Evolutionary conservation across 768 basidiomycete genomes (phyloP).

Genomic region (Mrakia frigida): DNA sequence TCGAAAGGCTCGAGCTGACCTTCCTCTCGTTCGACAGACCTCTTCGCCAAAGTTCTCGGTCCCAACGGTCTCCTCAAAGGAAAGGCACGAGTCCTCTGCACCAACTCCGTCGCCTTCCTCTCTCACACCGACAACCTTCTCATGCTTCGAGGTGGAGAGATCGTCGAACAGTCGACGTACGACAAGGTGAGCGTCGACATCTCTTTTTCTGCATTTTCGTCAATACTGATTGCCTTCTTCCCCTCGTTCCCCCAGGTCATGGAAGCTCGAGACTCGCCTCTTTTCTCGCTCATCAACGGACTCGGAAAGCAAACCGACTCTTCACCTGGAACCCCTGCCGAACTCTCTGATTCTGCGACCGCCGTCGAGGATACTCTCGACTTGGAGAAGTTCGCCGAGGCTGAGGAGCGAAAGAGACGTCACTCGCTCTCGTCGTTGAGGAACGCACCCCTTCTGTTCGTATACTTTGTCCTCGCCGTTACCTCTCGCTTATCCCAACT

Average conservation of each 20-base stretch:
- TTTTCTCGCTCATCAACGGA: slow-evolving; percentile 61
- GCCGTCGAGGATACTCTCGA: slow-evolving; percentile 34
- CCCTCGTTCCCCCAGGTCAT: slow-evolving; percentile 42
- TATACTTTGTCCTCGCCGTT: not conserved
- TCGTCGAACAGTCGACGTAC: slow-evolving; percentile 70
- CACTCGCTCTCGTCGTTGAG: slow-evolving; percentile 17
- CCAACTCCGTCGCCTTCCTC: slow-evolving; percentile 80
- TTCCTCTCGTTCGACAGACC: not conserved
- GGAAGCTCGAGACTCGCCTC: slow-evolving; percentile 57
- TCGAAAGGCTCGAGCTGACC: not conserved
- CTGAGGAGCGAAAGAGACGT: slow-evolving; percentile 34
- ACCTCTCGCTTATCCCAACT: not conserved
- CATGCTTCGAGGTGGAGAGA: slow-evolving; percentile 74
- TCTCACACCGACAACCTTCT: slow-evolving; percentile 67
- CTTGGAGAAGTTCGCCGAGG: slow-evolving; percentile 34
- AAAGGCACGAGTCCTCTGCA: slow-evolving; percentile 80
- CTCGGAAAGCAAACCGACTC: slow-evolving; percentile 43
- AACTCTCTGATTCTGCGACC: slow-evolving; percentile 36
- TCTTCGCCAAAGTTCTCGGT: slow-evolving; percentile 73
- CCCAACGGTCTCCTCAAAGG: slow-evolving; percentile 72
- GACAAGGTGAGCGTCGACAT: slow-evolving; percentile 45
- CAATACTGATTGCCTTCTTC: not conserved
- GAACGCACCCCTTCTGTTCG: slow-evolving; percentile 16
- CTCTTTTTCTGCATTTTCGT: not conserved
- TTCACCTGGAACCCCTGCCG: slow-evolving; percentile 19